A percentile compares a stretch with the other conserved stretches of the same genome.
Evolutionary conservation across 768 basidiomycete species (phyloP).

Genomic region (Phylloporus arenicola): DNA sequence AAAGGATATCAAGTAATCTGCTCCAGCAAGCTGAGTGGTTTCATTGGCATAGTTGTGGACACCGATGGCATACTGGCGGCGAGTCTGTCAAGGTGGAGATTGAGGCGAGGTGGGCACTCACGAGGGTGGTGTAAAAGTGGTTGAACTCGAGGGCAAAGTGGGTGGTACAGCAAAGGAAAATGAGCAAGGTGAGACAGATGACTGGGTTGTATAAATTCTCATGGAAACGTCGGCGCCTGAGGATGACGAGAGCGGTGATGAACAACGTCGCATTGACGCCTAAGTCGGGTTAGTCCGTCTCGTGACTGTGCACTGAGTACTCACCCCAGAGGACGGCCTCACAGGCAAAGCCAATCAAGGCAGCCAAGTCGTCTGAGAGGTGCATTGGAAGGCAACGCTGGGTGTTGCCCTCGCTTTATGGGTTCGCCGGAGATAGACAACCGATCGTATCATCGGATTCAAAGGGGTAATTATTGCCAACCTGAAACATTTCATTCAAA

Average conservation of each 20-base stretch:
- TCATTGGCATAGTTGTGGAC: slow-evolving; percentile 28
- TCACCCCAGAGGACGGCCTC: slow-evolving; percentile 35
- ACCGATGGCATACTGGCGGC: slow-evolving; percentile 20
- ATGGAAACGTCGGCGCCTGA: slow-evolving; percentile 9
- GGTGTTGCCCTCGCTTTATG: not conserved
- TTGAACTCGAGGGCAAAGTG: slow-evolving; percentile 34
- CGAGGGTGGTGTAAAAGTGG: slow-evolving; percentile 31
- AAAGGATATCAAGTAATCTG: slow-evolving; percentile 34
- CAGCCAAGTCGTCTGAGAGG: slow-evolving; percentile 28
- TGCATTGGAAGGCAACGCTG: slow-evolving; percentile 4
- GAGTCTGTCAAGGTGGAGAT: not conserved
- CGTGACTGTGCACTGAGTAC: not conserved
- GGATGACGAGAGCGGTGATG: slow-evolving; percentile 23
- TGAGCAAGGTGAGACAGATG: slow-evolving; percentile 24
- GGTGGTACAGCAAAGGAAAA: slow-evolving; percentile 31
- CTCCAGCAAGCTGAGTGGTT: slow-evolving; percentile 27
- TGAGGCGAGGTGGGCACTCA: slow-evolving; percentile 10
- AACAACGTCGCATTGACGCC: slow-evolving; percentile 26
- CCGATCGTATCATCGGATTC: not conserved
- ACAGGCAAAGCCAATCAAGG: slow-evolving; percentile 34
- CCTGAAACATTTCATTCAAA: not conserved
- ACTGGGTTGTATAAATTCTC: slow-evolving; percentile 21
- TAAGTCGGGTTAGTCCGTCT: not conserved
- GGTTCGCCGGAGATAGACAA: not conserved
- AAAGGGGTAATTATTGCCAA: not conserved